A percentile compares a stretch with the other conserved stretches of the same genome.
These are phyloP conservation scores for Ustilago cynodontis DNA, from an alignment of 1,284 basidiomycete genomes.

Conservation along the genomic window DNA sequence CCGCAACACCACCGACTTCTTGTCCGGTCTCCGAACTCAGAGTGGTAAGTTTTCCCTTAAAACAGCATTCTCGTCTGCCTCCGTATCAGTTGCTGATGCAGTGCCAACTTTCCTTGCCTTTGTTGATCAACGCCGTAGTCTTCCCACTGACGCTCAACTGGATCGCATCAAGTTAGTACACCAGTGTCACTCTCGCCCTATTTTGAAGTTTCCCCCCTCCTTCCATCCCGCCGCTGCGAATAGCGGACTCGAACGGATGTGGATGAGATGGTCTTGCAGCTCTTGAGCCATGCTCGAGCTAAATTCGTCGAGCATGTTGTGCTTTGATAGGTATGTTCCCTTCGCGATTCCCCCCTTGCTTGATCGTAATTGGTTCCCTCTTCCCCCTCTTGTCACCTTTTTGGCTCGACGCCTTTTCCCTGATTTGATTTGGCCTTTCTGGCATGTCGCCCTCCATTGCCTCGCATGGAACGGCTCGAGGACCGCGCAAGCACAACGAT, in stretches of 20 bases:
- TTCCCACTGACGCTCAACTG: constrained; percentile 68
- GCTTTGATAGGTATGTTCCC: constrained; percentile 36
- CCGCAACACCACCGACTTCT: constrained; percentile 64
- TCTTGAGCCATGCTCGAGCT: constrained; percentile 3
- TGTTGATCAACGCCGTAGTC: constrained; percentile 34
- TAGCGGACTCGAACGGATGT: constrained; percentile 49
- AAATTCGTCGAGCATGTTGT: constrained; percentile 4
- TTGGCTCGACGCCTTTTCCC: constrained; percentile 42
- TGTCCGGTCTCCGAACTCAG: constrained; percentile 68
- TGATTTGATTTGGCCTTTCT: constrained; percentile 42
- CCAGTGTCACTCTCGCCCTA: background rate
- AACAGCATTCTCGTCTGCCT: background rate
- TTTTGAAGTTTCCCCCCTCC: constrained; percentile 31
- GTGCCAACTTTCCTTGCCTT: background rate
- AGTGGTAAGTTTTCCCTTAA: constrained; percentile 48
- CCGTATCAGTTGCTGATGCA: background rate
- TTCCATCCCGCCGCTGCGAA: constrained; percentile 40
- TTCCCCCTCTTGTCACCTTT: constrained; percentile 9
- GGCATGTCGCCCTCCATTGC: constrained; percentile 15
- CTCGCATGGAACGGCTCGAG: constrained; percentile 9
- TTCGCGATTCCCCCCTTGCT: constrained; percentile 18
- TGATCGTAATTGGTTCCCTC: constrained; percentile 21
- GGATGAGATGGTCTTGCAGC: constrained; percentile 10
- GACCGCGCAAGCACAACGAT: background rate
- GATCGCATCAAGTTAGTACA: constrained; percentile 69